Conservation (phyloP, 2,329 filamentous ascomycete genomes). For the Colletotrichum scovillei region DNA sequence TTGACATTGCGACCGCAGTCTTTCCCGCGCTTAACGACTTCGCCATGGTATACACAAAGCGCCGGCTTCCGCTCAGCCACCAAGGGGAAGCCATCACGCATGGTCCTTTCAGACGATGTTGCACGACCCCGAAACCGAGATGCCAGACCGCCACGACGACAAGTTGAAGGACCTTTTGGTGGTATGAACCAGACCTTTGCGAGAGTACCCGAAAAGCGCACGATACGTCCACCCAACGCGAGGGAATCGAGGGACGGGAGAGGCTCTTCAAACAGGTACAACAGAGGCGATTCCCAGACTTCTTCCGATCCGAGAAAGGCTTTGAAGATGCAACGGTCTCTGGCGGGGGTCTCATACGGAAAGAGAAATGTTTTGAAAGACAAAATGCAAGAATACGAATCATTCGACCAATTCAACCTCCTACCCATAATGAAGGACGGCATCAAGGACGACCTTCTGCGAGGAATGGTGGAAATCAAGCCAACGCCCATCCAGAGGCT, state of each 20-base stretch:
- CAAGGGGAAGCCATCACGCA: slow-evolving; percentile 61
- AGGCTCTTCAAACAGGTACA: slow-evolving; percentile 42
- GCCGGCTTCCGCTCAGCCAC: slow-evolving; percentile 48
- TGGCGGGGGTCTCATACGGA: slow-evolving; percentile 82
- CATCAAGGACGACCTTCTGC: slow-evolving; percentile 78
- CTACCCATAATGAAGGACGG: slow-evolving; percentile 78
- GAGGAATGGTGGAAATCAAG: slow-evolving; percentile 77
- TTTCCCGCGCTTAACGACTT: slow-evolving; percentile 33
- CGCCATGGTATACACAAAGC: slow-evolving; percentile 49
- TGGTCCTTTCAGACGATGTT: slow-evolving; percentile 68
- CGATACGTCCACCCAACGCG: not conserved
- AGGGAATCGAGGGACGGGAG: slow-evolving; percentile 37
- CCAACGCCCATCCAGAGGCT: slow-evolving; percentile 92
- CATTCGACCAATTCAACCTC: slow-evolving; percentile 84
- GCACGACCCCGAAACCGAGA: slow-evolving; percentile 50
- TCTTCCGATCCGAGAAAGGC: slow-evolving; percentile 67
- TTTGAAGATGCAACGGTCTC: slow-evolving; percentile 90
- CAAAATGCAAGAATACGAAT: slow-evolving; percentile 74
- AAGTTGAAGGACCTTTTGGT: slow-evolving; percentile 61
- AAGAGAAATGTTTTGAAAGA: slow-evolving; percentile 65
- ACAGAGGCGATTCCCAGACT: slow-evolving; percentile 42
- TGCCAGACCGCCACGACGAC: slow-evolving; percentile 50
- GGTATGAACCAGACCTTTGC: slow-evolving; percentile 68
- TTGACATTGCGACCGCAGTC: slow-evolving; percentile 23
- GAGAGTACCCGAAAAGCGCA: slow-evolving; percentile 42